Conservation (phyloP, 108 stramenopile genomes). For the Nitzschia sp. region DNA sequence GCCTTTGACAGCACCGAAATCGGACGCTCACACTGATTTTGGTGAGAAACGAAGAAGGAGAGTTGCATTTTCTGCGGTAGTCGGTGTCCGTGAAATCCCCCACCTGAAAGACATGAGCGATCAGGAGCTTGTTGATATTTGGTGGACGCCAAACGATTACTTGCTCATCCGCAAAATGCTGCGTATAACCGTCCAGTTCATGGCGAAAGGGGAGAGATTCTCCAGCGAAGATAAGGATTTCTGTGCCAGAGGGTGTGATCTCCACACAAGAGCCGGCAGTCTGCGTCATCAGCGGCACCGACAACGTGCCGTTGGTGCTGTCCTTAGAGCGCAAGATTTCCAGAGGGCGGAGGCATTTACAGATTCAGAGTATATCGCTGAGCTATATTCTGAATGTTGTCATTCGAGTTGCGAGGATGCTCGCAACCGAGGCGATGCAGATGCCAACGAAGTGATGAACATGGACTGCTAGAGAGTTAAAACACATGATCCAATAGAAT, state of each 20-base stretch:
- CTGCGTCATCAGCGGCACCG: not conserved
- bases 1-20: not conserved
- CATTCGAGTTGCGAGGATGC: not conserved
- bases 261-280: not conserved
- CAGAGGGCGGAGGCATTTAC: constrained; percentile 14
- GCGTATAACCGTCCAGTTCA: constrained; percentile 1
- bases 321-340: constrained; percentile 17
- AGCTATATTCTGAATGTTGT: not conserved
- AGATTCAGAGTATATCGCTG: constrained; percentile 22
- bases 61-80: not conserved
- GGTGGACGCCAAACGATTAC: constrained; percentile 23
- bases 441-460: not conserved
- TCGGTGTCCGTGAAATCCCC: constrained; percentile 3
- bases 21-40: not conserved
- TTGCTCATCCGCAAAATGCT: constrained; percentile 5
- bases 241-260: constrained; percentile 14
- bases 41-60: not conserved
- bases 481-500: too few species aligned
- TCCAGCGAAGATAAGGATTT: constrained; percentile 1
- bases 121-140: not conserved
- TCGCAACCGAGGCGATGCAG: not conserved
- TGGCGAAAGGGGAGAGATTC: not conserved
- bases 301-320: not conserved
- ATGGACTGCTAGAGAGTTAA: not conserved
- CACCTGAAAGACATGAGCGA: not conserved